Evolutionary conservation across 805 yeast genomes (phyloP).

Genomic region (Metschnikowia koreensis): DNA sequence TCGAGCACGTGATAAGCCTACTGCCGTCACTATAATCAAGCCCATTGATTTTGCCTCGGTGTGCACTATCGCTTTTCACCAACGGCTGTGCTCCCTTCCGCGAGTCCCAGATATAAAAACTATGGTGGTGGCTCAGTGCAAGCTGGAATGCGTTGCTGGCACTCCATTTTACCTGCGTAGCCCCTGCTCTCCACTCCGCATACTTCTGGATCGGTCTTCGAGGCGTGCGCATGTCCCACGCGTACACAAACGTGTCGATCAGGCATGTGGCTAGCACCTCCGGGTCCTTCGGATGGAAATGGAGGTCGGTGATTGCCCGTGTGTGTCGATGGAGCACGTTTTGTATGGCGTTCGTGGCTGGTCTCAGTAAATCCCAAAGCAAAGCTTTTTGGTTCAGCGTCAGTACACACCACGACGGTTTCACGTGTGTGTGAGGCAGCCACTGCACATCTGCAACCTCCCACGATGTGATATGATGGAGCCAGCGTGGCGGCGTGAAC

Average conservation of each 20-base stretch:
- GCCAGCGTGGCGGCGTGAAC: slow-evolving; percentile 90
- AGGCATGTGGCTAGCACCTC: slow-evolving; percentile 90
- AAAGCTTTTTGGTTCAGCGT: slow-evolving; percentile 94
- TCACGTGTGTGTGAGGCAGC: slow-evolving; percentile 89
- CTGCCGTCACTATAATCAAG: slow-evolving; percentile 73
- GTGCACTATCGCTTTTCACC: slow-evolving; percentile 61
- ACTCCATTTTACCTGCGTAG: slow-evolving; percentile 95
- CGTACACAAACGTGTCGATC: slow-evolving; percentile 79
- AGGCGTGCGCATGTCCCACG: slow-evolving; percentile 91
- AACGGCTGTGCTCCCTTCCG: slow-evolving; percentile 80
- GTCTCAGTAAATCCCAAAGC: slow-evolving; percentile 85
- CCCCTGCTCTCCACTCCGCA: slow-evolving; percentile 95
- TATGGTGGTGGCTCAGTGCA: slow-evolving; percentile 84
- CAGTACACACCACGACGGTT: slow-evolving; percentile 88
- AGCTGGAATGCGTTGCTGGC: slow-evolving; percentile 68
- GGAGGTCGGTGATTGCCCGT: slow-evolving; percentile 93
- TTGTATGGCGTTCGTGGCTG: slow-evolving; percentile 70
- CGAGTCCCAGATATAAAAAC: slow-evolving; percentile 83
- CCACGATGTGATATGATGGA: slow-evolving; percentile 91
- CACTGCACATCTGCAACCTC: slow-evolving; percentile 99
- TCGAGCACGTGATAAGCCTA: slow-evolving; percentile 75
- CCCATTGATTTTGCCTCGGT: slow-evolving; percentile 84
- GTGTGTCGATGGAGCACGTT: slow-evolving; percentile 86
- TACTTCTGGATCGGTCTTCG: slow-evolving; percentile 68
- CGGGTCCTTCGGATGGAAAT: slow-evolving; percentile 85